Evolutionary conservation across 2,329 filamentous ascomycete species (phyloP).

Genomic region (Xylariaceae sp.): DNA sequence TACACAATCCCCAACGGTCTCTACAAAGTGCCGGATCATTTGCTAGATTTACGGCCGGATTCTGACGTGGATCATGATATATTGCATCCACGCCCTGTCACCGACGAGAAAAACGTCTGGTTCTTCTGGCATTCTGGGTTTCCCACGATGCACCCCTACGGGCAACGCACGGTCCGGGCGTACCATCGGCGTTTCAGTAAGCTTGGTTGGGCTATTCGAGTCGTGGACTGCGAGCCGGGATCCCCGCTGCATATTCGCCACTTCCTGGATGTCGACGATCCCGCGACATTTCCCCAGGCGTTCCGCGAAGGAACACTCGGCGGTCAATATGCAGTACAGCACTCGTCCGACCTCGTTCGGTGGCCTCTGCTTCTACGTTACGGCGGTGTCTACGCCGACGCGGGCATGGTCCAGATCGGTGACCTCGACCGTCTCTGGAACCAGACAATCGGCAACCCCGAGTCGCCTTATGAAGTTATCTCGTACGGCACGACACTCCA

Average conservation of each 20-base stretch:
- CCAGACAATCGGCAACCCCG: constrained; percentile 42
- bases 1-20: background rate
- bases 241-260: constrained; percentile 46
- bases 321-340: constrained; percentile 48
- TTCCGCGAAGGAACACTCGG: constrained; percentile 45
- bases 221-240: constrained; percentile 41
- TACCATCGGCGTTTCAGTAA: constrained; percentile 50
- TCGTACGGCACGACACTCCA: background rate
- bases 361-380: constrained; percentile 51
- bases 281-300: constrained; percentile 42
- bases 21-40: background rate
- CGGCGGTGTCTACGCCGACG: constrained; percentile 55
- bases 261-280: constrained; percentile 44
- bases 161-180: constrained; percentile 47
- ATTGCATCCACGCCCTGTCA: background rate
- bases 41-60: background rate
- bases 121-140: constrained; percentile 54
- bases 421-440: constrained; percentile 52
- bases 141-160: constrained; percentile 45
- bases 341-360: constrained; percentile 54
- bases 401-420: constrained; percentile 52
- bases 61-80: background rate
- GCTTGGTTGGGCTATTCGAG: constrained; percentile 49
- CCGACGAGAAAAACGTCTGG: constrained; percentile 49
- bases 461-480: background rate